Conservation (phyloP, 106 monocot species). For the Dendrobium nobile region DNA sequence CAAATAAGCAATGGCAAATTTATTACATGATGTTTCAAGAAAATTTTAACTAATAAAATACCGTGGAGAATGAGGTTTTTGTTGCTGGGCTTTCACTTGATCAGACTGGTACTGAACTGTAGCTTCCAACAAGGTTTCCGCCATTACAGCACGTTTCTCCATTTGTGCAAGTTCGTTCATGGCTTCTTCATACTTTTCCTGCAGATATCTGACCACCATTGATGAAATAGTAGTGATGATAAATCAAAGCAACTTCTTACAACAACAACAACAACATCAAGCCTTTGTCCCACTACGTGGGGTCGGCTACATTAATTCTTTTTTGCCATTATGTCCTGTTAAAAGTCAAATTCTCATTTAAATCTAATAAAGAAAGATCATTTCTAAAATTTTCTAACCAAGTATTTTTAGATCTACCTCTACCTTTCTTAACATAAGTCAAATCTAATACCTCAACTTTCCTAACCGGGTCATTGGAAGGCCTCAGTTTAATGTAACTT, state of each 20-base stretch:
- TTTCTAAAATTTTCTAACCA: too few species aligned
- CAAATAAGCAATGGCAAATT: neutral
- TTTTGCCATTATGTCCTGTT: too few species aligned
- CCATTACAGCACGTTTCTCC: conserved; percentile 78
- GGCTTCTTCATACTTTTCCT: conserved; percentile 75
- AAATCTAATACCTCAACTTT: too few species aligned
- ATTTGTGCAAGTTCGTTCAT: conserved; percentile 36
- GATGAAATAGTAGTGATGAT: conserved; percentile 16
- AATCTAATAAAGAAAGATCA: too few species aligned
- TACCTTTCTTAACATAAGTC: too few species aligned
- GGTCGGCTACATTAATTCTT: too few species aligned
- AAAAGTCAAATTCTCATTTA: too few species aligned
- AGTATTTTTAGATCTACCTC: too few species aligned
- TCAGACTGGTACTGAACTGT: conserved; percentile 62
- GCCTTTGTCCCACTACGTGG: too few species aligned
- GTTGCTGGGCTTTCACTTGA: conserved; percentile 45
- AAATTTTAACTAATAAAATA: conserved; percentile 12
- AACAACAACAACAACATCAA: too few species aligned
- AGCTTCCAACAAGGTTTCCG: conserved; percentile 68
- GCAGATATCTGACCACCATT: conserved; percentile 23
- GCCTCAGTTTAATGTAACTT: too few species aligned
- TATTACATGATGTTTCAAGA: neutral
- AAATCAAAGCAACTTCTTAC: neutral
- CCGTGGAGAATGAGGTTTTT: conserved; percentile 37
- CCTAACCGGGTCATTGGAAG: too few species aligned